phyloP scores from a whole-genome alignment of 2,329 filamentous ascomycete genomes.

The Arthrobotrys iridis region DNA sequence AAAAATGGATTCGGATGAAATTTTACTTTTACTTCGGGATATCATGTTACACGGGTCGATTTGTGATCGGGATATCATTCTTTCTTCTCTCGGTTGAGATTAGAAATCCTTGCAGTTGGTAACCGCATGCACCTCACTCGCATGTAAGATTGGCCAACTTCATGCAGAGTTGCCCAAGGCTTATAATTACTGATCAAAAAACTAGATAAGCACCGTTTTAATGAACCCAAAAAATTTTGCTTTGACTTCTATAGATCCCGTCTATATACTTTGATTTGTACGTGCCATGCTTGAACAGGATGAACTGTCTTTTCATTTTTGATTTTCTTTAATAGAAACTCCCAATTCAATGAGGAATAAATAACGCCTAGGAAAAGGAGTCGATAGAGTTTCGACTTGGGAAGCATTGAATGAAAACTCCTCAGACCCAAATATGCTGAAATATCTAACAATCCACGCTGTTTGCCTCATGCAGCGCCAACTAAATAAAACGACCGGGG shows the following conservation, averaged over 20 bases:
- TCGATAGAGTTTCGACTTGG: neutral
- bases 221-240: neutral
- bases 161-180: no score
- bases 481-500: neutral
- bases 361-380: neutral
- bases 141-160: no score
- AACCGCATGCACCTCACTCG: no score
- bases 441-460: neutral
- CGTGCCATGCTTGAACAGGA: neutral
- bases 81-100: no score
- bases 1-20: no score
- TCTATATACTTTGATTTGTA: slow-evolving; percentile 8
- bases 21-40: no score
- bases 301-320: neutral
- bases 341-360: neutral
- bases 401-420: neutral
- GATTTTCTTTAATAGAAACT: neutral
- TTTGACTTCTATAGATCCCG: slow-evolving; percentile 25
- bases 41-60: no score
- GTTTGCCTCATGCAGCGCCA: neutral
- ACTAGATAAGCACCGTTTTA: neutral
- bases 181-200: no score
- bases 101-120: no score
- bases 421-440: neutral
- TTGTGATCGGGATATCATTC: no score